Evolutionary conservation across 176 grass and related monocot genomes (phyloP), one percentile per base, ranked within the genome.

Genomic region (Ensete ventricosum): DNA sequence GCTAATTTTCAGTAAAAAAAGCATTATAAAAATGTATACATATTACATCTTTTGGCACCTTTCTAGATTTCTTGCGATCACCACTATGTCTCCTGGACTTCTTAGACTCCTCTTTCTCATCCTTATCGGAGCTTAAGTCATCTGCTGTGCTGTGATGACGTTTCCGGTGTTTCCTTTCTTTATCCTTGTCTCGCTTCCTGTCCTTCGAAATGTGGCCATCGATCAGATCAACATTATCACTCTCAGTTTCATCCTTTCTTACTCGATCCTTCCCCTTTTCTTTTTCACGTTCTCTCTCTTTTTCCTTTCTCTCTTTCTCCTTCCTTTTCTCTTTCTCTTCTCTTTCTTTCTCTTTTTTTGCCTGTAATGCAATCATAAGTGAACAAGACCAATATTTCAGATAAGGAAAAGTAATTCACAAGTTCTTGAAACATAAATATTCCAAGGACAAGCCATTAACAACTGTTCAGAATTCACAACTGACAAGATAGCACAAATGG

Each of bases 21-120:
- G 9, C 17, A 62, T 21, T 1, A 62, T 7, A 60, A 71, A 73
- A 82, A 83, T 72, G 16, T 2, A 20, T 50, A 9, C 53, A 25
- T 7, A 29, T 25, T 55, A 26, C 48, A 23, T 7, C 5, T 21
- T 78, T 78, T 17, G 69, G 71, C 69, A 99, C 95, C 95, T 99
- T 99, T 63, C 95, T 82, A 78, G 95, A 94, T 91, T 94, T 99
- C 58, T 94, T 99, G 73, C 86, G 86, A 73, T 99, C 95, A 77
- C 91, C 79, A 64, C 81, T 91, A 78, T 94, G 88, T 71, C 91
- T 89, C 57, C 91, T 79, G 52, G 91, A 91, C 74, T 91, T 99
- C 84, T 87, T 99, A 19, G 82, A 71, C 68, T 94, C 88, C 2
- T 91, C 95, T 73, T 87, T 94, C 52, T 94, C 91, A 72, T 94